Conservation (phyloP, 73 alveolate species). For the Symbiodinium natans region DNA sequence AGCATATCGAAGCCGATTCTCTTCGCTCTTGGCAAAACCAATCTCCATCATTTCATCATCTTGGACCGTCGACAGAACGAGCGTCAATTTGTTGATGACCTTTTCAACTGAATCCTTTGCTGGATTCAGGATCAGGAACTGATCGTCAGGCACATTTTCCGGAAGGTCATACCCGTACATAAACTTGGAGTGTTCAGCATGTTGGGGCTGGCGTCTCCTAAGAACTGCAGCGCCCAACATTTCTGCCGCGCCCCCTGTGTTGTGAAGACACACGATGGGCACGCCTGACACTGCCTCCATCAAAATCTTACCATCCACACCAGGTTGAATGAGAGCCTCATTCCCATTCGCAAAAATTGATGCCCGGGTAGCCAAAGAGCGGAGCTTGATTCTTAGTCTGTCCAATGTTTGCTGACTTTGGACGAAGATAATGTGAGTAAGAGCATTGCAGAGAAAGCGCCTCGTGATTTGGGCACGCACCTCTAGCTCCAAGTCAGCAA, state of each 20-base stretch:
- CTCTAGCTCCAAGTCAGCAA: constrained; percentile 18
- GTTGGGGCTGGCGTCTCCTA: constrained; percentile 36
- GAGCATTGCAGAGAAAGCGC: constrained; percentile 62
- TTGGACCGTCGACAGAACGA: constrained; percentile 46
- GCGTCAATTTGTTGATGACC: constrained; percentile 37
- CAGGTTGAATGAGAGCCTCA: constrained; percentile 40
- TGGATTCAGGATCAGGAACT: constrained; percentile 49
- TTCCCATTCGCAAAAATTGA: constrained; percentile 53
- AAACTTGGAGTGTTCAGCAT: constrained; percentile 9
- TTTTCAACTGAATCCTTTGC: constrained; percentile 77
- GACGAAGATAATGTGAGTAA: constrained; percentile 37
- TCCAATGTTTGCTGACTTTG: constrained; percentile 35
- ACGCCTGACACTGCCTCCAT: constrained; percentile 63
- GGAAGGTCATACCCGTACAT: constrained; percentile 42
- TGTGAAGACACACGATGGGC: constrained; percentile 46
- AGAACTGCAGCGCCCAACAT: constrained; percentile 42
- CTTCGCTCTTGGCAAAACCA: constrained; percentile 72
- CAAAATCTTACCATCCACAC: constrained; percentile 44
- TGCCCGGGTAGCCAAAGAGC: constrained; percentile 27
- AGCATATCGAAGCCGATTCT: constrained; percentile 37
- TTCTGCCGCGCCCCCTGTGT: constrained; percentile 61
- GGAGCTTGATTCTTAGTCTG: constrained; percentile 37
- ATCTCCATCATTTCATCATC: constrained; percentile 58
- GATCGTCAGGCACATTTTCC: constrained; percentile 40
- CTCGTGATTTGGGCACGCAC: constrained; percentile 63